A percentile compares a stretch with the other conserved stretches of the same genome.
Conservation (phyloP, 1,139 yeast genomes). For the Saccharomycopsis hybrid region DNA sequence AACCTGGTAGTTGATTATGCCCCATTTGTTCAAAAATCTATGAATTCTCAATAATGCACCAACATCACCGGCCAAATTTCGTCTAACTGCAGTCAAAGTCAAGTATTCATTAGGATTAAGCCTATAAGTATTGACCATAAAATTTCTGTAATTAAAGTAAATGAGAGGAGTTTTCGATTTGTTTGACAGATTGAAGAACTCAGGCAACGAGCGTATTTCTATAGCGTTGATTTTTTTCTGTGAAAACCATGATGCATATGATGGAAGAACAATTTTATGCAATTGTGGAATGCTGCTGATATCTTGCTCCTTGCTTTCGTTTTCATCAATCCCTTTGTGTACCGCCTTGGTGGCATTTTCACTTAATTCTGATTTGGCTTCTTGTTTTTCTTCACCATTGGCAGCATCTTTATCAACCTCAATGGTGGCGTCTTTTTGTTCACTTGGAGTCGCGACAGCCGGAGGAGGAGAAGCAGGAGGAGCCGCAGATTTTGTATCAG, state of each 20-base stretch:
- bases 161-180: constrained; percentile 84
- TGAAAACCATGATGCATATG: constrained; percentile 88
- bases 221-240: constrained; percentile 60
- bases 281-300: constrained; percentile 47
- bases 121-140: constrained; percentile 89
- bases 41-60: constrained; percentile 89
- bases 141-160: constrained; percentile 82
- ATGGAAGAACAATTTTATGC: constrained; percentile 87
- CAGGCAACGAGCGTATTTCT: constrained; percentile 76
- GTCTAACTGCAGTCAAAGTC: constrained; percentile 88
- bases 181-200: constrained; percentile 71
- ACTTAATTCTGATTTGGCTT: background rate
- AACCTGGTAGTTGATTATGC: constrained; percentile 90
- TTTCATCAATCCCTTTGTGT: background rate
- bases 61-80: constrained; percentile 94
- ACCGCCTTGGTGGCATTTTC: background rate
- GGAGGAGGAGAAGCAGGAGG: background rate
- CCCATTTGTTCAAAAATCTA: constrained; percentile 91
- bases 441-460: background rate
- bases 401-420: background rate
- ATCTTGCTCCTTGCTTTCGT: constrained; percentile 9
- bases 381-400: background rate
- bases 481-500: background rate
- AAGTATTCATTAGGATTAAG: constrained; percentile 89
- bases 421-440: background rate